These are phyloP conservation scores for Pichia sp. DNA, from an alignment of 1,139 yeast species.

Conservation along the genomic window DNA sequence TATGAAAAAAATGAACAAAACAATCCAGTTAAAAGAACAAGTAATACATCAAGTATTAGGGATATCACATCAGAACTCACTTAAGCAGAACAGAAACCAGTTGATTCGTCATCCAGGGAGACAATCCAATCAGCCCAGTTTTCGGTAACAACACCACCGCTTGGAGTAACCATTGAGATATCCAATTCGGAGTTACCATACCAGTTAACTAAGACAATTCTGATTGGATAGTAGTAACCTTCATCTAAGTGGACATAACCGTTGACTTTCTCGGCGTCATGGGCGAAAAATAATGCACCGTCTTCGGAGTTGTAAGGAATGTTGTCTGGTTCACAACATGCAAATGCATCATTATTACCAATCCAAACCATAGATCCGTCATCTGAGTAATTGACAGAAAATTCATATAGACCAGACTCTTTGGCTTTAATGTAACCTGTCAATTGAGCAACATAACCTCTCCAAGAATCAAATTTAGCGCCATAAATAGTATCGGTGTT, in stretches of 20 bases:
- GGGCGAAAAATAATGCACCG: conserved; percentile 5
- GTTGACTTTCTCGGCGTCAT: neutral
- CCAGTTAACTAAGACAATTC: conserved; percentile 13
- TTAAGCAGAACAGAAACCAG: conserved; percentile 4
- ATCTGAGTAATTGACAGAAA: conserved; percentile 7
- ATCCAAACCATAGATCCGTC: conserved; percentile 13
- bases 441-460: conserved; percentile 12
- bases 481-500: conserved; percentile 6
- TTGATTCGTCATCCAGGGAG: conserved; percentile 5
- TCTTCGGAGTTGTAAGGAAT: conserved; percentile 6
- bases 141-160: conserved; percentile 2
- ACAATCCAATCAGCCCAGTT: conserved; percentile 8
- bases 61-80: neutral
- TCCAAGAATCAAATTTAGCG: conserved; percentile 7
- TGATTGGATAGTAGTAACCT: conserved; percentile 15
- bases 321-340: conserved; percentile 10
- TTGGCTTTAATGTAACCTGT: conserved; percentile 17
- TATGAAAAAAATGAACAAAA: no score
- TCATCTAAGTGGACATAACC: conserved; percentile 7
- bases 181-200: conserved; percentile 7
- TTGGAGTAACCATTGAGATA: conserved; percentile 8
- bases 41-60: neutral
- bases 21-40: no score
- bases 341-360: conserved; percentile 10
- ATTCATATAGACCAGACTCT: conserved; percentile 12